phyloP scores from a whole-genome alignment of 176 grass and related monocot genomes.

The Bromus sterilis region DNA sequence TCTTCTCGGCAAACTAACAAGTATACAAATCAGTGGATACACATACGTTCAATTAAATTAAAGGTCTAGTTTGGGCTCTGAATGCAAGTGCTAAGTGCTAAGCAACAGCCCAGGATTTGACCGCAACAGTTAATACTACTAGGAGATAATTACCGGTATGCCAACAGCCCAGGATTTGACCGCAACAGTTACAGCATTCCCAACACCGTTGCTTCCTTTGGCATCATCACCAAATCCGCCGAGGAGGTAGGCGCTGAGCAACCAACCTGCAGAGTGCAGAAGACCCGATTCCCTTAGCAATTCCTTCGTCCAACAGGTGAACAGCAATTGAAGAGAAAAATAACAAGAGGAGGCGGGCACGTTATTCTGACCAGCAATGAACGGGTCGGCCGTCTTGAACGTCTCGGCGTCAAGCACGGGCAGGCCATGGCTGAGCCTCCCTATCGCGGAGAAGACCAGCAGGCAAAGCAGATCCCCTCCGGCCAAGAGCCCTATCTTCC shows the following conservation, averaged over 20 bases:
- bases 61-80: neutral
- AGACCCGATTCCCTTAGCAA: neutral
- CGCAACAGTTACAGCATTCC: conserved; percentile 41
- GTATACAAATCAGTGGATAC: neutral
- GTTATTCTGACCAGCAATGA: conserved; percentile 62
- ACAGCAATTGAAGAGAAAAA: neutral
- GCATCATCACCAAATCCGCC: conserved; percentile 83
- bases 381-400: conserved; percentile 74
- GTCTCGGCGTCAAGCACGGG: conserved; percentile 65
- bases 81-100: conserved; percentile 18
- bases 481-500: conserved; percentile 66
- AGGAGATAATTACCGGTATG: conserved; percentile 56
- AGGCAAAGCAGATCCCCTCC: conserved; percentile 82
- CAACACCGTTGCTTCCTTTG: conserved; percentile 68
- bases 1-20: neutral
- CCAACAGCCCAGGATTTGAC: conserved; percentile 76
- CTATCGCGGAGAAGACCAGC: conserved; percentile 70
- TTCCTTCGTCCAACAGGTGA: neutral
- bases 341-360: neutral
- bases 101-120: conserved; percentile 72
- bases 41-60: neutral
- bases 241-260: conserved; percentile 78
- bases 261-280: conserved; percentile 69
- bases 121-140: conserved; percentile 40
- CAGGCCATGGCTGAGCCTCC: conserved; percentile 88